Base-by-base conservation (phyloP, 179 eudicot genomes). In the Actinidia polygama region DNA sequence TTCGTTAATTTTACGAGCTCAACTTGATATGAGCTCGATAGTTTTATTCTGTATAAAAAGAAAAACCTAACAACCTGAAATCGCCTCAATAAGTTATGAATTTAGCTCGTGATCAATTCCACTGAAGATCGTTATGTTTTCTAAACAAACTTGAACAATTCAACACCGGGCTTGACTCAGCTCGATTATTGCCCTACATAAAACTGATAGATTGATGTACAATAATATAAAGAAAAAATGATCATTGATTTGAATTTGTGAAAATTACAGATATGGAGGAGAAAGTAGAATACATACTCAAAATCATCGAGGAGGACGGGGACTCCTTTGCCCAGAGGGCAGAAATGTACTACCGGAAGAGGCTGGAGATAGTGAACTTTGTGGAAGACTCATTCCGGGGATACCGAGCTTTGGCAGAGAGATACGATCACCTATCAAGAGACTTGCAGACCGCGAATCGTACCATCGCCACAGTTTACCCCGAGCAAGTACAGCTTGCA, bases 371-470 rank as follows among this genome's bases (percentile, higher is more conserved):
- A n/a, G n/a, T 88, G 19, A 86, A 77, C 79, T 80, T 85, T 70
- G 87, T 88, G 3, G 93, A 91, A 81, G 93, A 89, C 51, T 78
- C 84, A 23, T 85, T 81, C 78, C 70, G 87, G 58, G 84, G 81
- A 19, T 89, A 87, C 85, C 58, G 90, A 23, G 86, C 90, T 59
- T 82, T 89, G 30, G 93, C 93, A n/a, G 92, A 88, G 73, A 81
- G 92, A 50, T 91, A 86, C 73, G 91, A 91, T 83, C 86, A 86
- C 50, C 40, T 91, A 80, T 95, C 99, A 1, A 91, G 81, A 79
- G 99, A 95, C 51, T 83, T 97, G n/a, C 99, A 96, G 57, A 90
- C 85, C n/a, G 99, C 99, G 18, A 96, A 96, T 54, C 86, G 95
- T 66, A 92, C 98, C 14, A 92, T 96, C 57, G 99, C 98, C 16